These are phyloP conservation scores for Nadsonia fulvescens DNA, from an alignment of 805 yeast species.

Conservation along the genomic window DNA sequence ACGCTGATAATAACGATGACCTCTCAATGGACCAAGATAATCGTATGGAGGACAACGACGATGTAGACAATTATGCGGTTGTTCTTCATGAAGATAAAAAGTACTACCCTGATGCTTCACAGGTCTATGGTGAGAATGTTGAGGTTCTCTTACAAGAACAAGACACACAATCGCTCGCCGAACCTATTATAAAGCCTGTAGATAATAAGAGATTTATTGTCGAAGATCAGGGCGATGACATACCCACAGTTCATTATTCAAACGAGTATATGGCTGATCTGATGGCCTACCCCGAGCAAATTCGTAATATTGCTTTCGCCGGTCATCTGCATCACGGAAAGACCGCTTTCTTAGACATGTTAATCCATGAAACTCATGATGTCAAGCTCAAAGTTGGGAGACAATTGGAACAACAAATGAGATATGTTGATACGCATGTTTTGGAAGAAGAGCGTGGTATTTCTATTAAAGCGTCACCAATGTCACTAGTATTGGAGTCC, in stretches of 20 bases:
- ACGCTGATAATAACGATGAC: conserved; percentile 3
- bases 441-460: conserved; percentile 57
- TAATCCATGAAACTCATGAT: conserved; percentile 51
- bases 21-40: background rate
- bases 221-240: conserved; percentile 33
- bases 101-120: conserved; percentile 24
- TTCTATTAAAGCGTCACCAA: conserved; percentile 43
- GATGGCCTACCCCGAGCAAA: conserved; percentile 37
- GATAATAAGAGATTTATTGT: conserved; percentile 25
- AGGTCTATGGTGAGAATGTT: conserved; percentile 42
- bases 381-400: conserved; percentile 15
- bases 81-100: conserved; percentile 29
- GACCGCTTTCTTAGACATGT: conserved; percentile 53
- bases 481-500: conserved; percentile 41
- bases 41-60: conserved; percentile 6
- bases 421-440: conserved; percentile 56
- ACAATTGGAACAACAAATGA: conserved; percentile 26
- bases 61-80: conserved; percentile 14
- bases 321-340: conserved; percentile 81
- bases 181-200: conserved; percentile 48
- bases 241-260: conserved; percentile 46
- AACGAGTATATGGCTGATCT: conserved; percentile 41
- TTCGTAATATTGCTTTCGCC: conserved; percentile 58
- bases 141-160: conserved; percentile 42
- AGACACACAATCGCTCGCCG: conserved; percentile 32